Evolutionary conservation across 768 basidiomycete genomes (phyloP).

Genomic region (Ramaria sp.): DNA sequence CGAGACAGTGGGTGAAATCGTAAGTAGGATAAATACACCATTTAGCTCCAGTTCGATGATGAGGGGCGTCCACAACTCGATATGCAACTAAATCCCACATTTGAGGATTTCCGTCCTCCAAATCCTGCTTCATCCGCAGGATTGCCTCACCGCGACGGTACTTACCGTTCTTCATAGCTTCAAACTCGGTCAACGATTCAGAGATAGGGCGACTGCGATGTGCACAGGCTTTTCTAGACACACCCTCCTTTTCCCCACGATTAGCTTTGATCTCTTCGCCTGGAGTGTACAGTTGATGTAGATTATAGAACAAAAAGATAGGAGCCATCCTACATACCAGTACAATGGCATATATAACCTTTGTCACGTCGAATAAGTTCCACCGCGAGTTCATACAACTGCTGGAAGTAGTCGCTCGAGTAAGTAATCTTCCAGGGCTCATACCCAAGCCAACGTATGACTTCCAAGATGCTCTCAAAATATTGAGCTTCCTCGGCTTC

Average conservation of each 20-base stretch:
- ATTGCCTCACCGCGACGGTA: conserved; percentile 90
- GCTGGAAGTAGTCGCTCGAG: conserved; percentile 92
- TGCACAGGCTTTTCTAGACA: conserved; percentile 71
- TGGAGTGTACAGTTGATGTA: conserved; percentile 23
- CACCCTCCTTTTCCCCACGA: conserved; percentile 73
- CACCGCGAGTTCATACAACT: conserved; percentile 76
- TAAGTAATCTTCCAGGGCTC: conserved; percentile 99
- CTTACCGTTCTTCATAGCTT: conserved; percentile 83
- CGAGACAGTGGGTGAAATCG: conserved; percentile 96
- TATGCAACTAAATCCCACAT: conserved; percentile 99
- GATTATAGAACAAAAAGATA: not conserved
- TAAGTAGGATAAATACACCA: conserved; percentile 99
- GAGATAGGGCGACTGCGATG: conserved; percentile 79
- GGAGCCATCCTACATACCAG: conserved; percentile 46
- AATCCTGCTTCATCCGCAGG: conserved; percentile 94
- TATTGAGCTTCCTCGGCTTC: conserved; percentile 95
- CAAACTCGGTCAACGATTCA: conserved; percentile 82
- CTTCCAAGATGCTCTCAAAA: conserved; percentile 94
- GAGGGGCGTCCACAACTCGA: conserved; percentile 79
- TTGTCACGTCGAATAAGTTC: conserved; percentile 83
- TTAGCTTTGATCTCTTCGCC: conserved; percentile 89
- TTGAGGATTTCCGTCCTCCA: conserved; percentile 87
- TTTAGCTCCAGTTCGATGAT: conserved; percentile 85
- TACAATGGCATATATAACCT: conserved; percentile 94
- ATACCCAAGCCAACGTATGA: conserved; percentile 91